A percentile compares a stretch with the other conserved stretches of the same genome.
phyloP scores from a whole-genome alignment of 2,329 filamentous ascomycete species.

The Xylariaceae sp. region DNA sequence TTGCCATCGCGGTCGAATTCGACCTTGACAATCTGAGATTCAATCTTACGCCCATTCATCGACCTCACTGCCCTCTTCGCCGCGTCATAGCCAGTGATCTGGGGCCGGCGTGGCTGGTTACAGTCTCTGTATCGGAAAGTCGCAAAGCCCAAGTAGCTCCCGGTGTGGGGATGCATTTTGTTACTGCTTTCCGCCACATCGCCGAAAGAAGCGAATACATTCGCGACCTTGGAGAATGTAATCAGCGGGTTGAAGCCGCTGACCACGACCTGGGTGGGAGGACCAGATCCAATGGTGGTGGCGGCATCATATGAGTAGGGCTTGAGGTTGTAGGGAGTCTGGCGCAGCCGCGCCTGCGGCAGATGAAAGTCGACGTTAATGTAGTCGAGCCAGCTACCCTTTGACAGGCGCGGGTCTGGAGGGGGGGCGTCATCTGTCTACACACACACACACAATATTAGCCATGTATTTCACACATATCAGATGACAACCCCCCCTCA shows the following conservation, averaged over 20 bases:
- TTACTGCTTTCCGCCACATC: slow-evolving; percentile 90
- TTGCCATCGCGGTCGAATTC: slow-evolving; percentile 87
- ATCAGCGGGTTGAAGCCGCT: slow-evolving; percentile 94
- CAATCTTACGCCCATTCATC: slow-evolving; percentile 77
- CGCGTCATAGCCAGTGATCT: slow-evolving; percentile 71
- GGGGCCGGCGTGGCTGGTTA: slow-evolving; percentile 50
- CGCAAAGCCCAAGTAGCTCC: slow-evolving; percentile 90
- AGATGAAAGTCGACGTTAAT: slow-evolving; percentile 69
- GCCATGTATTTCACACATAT: slow-evolving; percentile 49
- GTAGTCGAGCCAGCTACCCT: slow-evolving; percentile 63
- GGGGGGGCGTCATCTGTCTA: slow-evolving; percentile 78
- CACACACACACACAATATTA: slow-evolving; percentile 59
- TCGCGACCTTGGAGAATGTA: slow-evolving; percentile 72
- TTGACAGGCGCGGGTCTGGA: slow-evolving; percentile 76
- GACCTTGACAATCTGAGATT: slow-evolving; percentile 73
- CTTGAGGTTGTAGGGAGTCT: slow-evolving; percentile 74
- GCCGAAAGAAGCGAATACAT: slow-evolving; percentile 76
- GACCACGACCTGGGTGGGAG: slow-evolving; percentile 86
- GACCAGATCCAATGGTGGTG: slow-evolving; percentile 83
- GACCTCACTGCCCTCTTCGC: slow-evolving; percentile 77
- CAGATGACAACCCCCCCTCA: slow-evolving; percentile 63
- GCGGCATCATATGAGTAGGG: slow-evolving; percentile 78
- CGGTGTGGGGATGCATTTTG: slow-evolving; percentile 91
- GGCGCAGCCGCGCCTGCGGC: slow-evolving; percentile 68
- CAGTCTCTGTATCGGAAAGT: slow-evolving; percentile 85